Conservation (phyloP, 164 flowering plant species). For the Euptelea pleiosperma region DNA sequence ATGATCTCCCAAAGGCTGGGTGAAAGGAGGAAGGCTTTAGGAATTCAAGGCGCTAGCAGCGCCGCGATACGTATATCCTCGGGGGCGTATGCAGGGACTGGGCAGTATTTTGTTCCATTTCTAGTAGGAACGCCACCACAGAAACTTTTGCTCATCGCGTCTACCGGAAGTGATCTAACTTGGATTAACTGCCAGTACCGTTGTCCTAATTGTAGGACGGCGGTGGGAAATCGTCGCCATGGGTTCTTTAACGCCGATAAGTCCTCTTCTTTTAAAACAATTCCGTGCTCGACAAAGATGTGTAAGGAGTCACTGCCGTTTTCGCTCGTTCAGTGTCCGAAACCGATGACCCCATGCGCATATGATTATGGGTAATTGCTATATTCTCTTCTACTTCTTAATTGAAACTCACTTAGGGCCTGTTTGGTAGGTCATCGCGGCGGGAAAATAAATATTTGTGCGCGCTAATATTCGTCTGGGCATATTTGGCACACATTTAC, state of each 20-base stretch:
- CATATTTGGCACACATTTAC: too few relatives aligned
- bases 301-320: slow-evolving; percentile 37
- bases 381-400: too few relatives aligned
- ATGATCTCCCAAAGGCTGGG: not conserved
- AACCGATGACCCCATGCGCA: slow-evolving; percentile 37
- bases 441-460: too few relatives aligned
- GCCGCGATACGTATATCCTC: slow-evolving; percentile 33
- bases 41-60: not conserved
- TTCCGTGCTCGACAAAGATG: slow-evolving; percentile 34
- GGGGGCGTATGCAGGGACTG: slow-evolving; percentile 39
- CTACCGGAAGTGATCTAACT: slow-evolving; percentile 69
- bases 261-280: slow-evolving; percentile 35
- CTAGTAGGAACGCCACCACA: slow-evolving; percentile 54
- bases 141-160: slow-evolving; percentile 41
- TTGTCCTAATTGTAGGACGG: slow-evolving; percentile 13
- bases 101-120: slow-evolving; percentile 46
- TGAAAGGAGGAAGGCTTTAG: slow-evolving; percentile 2
- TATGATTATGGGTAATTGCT: slow-evolving; percentile 60
- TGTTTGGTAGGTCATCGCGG: too few relatives aligned
- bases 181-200: slow-evolving; percentile 53
- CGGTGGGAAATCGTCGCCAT: not conserved
- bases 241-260: slow-evolving; percentile 27
- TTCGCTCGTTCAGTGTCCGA: slow-evolving; percentile 40
- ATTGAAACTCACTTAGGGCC: too few relatives aligned
- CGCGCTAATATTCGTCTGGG: too few relatives aligned